These are phyloP conservation scores for Glycine soja DNA, from an alignment of 306 rosid species.

Conservation along the genomic window DNA sequence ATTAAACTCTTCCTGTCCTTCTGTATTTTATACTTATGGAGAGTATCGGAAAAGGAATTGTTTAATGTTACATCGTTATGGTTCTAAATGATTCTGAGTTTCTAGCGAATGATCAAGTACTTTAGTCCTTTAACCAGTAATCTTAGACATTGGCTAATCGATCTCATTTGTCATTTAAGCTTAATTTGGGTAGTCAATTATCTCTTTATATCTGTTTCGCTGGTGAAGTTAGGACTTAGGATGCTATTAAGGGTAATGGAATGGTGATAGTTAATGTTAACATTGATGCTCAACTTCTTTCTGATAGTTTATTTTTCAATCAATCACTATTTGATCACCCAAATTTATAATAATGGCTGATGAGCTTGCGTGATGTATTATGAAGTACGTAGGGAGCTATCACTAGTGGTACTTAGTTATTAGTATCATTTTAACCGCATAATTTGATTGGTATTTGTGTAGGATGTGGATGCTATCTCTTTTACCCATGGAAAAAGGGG, in stretches of 20 bases:
- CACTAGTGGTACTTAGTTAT: slow-evolving; percentile 3
- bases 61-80: neutral
- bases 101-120: slow-evolving; percentile 23
- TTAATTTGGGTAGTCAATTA: slow-evolving; percentile 17
- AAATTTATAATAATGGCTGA: neutral
- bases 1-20: slow-evolving; percentile 29
- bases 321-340: neutral
- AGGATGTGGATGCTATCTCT: slow-evolving; percentile 80
- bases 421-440: neutral
- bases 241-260: slow-evolving; percentile 27
- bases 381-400: slow-evolving; percentile 13
- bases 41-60: slow-evolving; percentile 7
- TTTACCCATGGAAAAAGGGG: slow-evolving; percentile 55
- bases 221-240: slow-evolving; percentile 7
- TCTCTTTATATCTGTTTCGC: neutral
- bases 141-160: slow-evolving; percentile 19
- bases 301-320: neutral
- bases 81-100: neutral
- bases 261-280: slow-evolving; percentile 14
- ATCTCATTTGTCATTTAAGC: slow-evolving; percentile 26
- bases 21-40: neutral
- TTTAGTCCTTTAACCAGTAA: neutral
- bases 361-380: slow-evolving; percentile 30
- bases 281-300: slow-evolving; percentile 24
- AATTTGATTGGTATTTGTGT: slow-evolving; percentile 42